Conservation (phyloP, 176 grass and related monocot genomes). For the Pontederia crassipes region DNA sequence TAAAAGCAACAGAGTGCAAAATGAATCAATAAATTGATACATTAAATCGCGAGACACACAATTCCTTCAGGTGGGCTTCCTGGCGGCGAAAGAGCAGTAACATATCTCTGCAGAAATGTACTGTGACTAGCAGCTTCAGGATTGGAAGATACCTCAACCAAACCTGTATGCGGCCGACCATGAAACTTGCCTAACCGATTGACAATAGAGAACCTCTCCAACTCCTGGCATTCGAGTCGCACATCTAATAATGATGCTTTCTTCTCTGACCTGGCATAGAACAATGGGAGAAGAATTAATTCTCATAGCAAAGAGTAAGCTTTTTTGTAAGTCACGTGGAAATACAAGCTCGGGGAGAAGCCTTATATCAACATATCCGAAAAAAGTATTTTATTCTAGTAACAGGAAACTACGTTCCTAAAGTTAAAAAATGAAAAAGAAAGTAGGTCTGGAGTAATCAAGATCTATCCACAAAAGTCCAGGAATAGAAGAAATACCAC, state of each 20-base stretch:
- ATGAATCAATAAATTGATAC: conserved; percentile 22
- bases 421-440: no score
- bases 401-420: no score
- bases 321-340: no score
- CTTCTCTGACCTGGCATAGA: conserved; percentile 25
- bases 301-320: no score
- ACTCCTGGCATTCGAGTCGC: conserved; percentile 27
- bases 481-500: not conserved
- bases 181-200: conserved; percentile 36
- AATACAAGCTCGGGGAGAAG: no score
- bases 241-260: conserved; percentile 24
- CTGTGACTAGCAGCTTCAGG: conserved; percentile 6
- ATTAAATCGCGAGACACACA: conserved; percentile 29
- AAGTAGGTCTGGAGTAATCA: not conserved
- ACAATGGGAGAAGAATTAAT: no score
- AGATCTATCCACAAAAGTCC: not conserved
- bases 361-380: no score
- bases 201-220: conserved; percentile 35
- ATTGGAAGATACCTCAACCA: conserved; percentile 9
- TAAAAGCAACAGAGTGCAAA: not conserved
- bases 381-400: no score
- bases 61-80: conserved; percentile 19
- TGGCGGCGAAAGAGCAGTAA: conserved; percentile 14
- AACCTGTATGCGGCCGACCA: conserved; percentile 12
- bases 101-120: conserved; percentile 20